Evolutionary conservation across 1,284 basidiomycete genomes (phyloP), one percentile per base, ranked within the genome.

Genomic region (Papiliotrema terrestris): DNA sequence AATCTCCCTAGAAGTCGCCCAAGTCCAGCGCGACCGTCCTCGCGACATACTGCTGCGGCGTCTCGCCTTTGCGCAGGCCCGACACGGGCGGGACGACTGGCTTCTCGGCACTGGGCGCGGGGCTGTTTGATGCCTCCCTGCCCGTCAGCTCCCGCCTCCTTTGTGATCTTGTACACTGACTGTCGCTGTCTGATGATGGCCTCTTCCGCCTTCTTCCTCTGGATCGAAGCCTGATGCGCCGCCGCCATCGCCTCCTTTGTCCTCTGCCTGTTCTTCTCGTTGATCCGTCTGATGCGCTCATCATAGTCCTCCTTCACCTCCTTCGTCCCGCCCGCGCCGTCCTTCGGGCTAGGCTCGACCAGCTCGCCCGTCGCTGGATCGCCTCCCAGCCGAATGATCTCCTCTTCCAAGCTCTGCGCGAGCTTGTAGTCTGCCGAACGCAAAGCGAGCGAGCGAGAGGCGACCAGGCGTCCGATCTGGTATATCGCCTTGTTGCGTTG

Each of bases 241-340:
- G 83, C 84, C 48, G 87, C 81, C 57, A 92, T 84, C 1, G 84
- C 82, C 64, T 91, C 90, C 58, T 85, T 67, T 57, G 94, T 95
- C 45, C 86, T 84, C 62, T 82, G 83, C 42, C 89, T 82, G 72
- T 97, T 95, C 50, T 90, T 83, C 75, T 93, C 90, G 71, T 94
- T 95, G 57, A 96, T 86, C 69, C 80, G 84, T 19, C 86, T 83
- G 32, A 94, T 81, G 62, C 83, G 77, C 56, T 85, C 84, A 43
- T 78, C 79, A 59, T 78, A 75, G 6, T 78, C 73, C 54, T 56
- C 66, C 45, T 75, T 77, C 43, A 61, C 67, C 23, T 57, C 65
- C n/a, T 59, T 54, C 54, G 26, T 56, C 14, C 51, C 32, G 20
- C 35, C 14, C 17, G 46, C 9, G 29, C 22, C 43, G 38, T 37